Conservation (phyloP, 1,139 yeast genomes). For the Arxiozyma slooffiae region DNA sequence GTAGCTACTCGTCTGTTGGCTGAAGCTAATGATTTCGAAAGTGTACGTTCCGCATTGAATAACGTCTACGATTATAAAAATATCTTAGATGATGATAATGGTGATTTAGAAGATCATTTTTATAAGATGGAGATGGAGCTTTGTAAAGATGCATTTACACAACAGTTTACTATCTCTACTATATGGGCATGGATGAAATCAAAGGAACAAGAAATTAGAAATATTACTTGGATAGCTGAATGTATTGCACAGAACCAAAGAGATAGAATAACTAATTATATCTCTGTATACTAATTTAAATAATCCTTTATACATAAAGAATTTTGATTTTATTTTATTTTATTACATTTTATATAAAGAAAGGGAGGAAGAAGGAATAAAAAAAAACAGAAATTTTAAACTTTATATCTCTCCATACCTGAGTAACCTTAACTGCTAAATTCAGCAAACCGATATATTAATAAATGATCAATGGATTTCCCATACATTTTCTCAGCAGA, state of each 20-base stretch:
- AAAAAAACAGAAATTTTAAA: too few relatives aligned
- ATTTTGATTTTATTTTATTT: neutral
- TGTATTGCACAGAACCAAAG: conserved; percentile 87
- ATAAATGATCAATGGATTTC: too few relatives aligned
- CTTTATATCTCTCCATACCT: too few relatives aligned
- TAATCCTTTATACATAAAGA: neutral
- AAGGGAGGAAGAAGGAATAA: too few relatives aligned
- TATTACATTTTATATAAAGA: neutral
- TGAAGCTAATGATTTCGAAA: conserved; percentile 72
- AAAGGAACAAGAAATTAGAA: conserved; percentile 92
- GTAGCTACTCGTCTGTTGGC: conserved; percentile 62
- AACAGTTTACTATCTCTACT: conserved; percentile 84
- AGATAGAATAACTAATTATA: conserved; percentile 69
- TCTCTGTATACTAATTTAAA: conserved; percentile 48
- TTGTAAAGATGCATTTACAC: conserved; percentile 89
- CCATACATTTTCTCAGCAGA: too few relatives aligned
- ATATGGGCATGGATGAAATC: conserved; percentile 96
- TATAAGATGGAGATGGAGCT: conserved; percentile 85
- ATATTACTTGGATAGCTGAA: conserved; percentile 97
- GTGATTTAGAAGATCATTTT: conserved; percentile 78
- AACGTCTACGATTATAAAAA: conserved; percentile 64
- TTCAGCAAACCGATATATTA: too few relatives aligned
- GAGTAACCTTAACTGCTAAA: too few relatives aligned
- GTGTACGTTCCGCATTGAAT: conserved; percentile 63
- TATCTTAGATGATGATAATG: conserved; percentile 48